phyloP scores from a whole-genome alignment of 2,329 filamentous ascomycete genomes.

The Tolypocladium album region DNA sequence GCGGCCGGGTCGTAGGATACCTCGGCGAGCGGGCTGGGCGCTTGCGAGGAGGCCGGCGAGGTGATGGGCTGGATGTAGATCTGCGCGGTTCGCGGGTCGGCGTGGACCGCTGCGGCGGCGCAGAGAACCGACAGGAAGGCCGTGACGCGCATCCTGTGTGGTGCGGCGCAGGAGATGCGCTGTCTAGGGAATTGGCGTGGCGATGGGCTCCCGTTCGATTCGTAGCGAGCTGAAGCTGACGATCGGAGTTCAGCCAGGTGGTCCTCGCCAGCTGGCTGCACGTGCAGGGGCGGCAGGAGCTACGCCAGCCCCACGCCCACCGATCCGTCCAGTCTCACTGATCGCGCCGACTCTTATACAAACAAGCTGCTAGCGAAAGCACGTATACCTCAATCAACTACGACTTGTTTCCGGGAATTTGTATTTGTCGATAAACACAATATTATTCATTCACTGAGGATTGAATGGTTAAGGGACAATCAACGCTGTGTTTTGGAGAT shows the following conservation, averaged over 20 bases:
- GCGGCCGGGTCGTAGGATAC: conserved; percentile 42
- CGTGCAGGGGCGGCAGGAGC: neutral
- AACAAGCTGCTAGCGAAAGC: neutral
- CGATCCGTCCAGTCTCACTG: neutral
- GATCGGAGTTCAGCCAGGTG: neutral
- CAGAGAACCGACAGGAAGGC: conserved; percentile 30
- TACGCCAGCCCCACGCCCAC: neutral
- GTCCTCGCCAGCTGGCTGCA: neutral
- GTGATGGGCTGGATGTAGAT: conserved; percentile 44
- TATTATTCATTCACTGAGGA: neutral
- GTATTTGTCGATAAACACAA: no score
- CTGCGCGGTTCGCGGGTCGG: conserved; percentile 33
- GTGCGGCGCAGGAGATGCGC: neutral
- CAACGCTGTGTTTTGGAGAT: neutral
- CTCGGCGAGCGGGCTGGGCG: conserved; percentile 38
- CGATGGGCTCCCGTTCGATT: neutral
- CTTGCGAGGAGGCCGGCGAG: conserved; percentile 11
- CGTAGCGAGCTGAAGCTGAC: neutral
- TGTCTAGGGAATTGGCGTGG: neutral
- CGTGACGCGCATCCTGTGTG: conserved; percentile 28
- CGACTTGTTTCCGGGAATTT: no score
- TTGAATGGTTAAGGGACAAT: no score
- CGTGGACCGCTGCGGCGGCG: conserved; percentile 26
- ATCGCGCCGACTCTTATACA: neutral
- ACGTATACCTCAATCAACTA: neutral